Percentiles rank a stretch among this genome's conserved stretches.
These are phyloP conservation scores for Argentina anserina DNA, from an alignment of 306 rosid genomes.

Conservation along the genomic window DNA sequence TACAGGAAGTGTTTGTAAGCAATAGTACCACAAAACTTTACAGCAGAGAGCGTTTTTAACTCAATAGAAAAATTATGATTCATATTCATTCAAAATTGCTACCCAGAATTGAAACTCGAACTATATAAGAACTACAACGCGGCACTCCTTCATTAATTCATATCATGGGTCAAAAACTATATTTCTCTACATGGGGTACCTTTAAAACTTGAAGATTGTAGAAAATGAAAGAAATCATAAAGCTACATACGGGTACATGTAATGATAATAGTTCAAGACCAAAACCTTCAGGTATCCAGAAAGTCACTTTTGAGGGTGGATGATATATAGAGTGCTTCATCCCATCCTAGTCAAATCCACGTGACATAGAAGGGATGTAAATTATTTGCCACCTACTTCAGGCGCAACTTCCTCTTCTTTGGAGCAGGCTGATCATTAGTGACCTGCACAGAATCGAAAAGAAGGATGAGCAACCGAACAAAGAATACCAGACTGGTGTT, in stretches of 20 bases:
- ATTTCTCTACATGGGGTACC: not conserved
- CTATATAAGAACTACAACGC: not conserved
- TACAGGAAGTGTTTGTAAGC: not conserved
- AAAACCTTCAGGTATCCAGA: not conserved
- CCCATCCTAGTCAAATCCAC: not conserved
- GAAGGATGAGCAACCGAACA: not conserved
- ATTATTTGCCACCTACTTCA: slow-evolving; percentile 11
- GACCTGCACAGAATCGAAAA: slow-evolving; percentile 40
- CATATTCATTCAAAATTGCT: not conserved
- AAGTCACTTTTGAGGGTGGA: not conserved
- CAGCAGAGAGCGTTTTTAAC: too few relatives aligned
- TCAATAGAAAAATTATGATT: too few relatives aligned
- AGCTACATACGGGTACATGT: not conserved
- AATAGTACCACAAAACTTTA: too few relatives aligned
- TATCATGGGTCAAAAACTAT: not conserved
- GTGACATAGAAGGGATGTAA: not conserved
- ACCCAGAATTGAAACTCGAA: not conserved
- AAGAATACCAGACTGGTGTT: not conserved
- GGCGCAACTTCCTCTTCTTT: slow-evolving; percentile 78
- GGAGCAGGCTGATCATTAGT: slow-evolving; percentile 51
- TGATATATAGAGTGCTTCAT: not conserved
- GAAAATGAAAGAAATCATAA: not conserved
- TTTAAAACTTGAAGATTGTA: not conserved
- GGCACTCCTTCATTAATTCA: too few relatives aligned
- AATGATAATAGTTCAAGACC: not conserved